Percentiles rank a stretch among this genome's conserved stretches.
phyloP scores from a whole-genome alignment of 2,329 filamentous ascomycete species.

The Ceratocystis destructans region DNA sequence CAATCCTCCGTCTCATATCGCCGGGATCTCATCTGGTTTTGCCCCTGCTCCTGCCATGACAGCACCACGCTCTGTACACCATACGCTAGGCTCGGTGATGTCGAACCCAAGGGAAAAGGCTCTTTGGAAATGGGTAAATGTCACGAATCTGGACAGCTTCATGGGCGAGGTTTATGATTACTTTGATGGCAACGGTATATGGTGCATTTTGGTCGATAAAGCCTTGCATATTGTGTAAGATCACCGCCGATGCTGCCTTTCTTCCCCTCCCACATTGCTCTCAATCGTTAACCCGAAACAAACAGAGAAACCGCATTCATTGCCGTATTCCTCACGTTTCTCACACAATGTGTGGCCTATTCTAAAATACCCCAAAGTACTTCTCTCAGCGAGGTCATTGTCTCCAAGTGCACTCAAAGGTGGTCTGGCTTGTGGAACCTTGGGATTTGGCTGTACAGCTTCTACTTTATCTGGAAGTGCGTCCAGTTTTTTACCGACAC shows the following conservation, averaged over 20 bases:
- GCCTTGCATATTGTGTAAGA: slow-evolving; percentile 58
- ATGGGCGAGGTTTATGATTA: slow-evolving; percentile 76
- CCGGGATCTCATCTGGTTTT: background rate
- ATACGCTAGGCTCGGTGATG: slow-evolving; percentile 2
- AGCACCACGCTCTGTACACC: background rate
- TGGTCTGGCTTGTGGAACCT: slow-evolving; percentile 69
- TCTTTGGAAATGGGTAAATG: slow-evolving; percentile 87
- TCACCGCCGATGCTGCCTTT: background rate
- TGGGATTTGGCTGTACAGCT: slow-evolving; percentile 68
- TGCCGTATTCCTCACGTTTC: slow-evolving; percentile 66
- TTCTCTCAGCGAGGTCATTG: slow-evolving; percentile 39
- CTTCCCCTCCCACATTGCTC: background rate
- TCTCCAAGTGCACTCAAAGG: slow-evolving; percentile 59
- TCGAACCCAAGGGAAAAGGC: slow-evolving; percentile 48
- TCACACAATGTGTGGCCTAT: slow-evolving; percentile 79
- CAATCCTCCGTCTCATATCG: background rate
- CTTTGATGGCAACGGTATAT: slow-evolving; percentile 68
- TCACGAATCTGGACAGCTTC: slow-evolving; percentile 78
- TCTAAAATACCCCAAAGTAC: slow-evolving; percentile 53
- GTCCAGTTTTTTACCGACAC: slow-evolving; percentile 63
- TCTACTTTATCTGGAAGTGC: slow-evolving; percentile 72
- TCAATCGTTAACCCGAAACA: background rate
- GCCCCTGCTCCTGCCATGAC: background rate
- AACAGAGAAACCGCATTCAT: slow-evolving; percentile 66
- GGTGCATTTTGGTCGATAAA: slow-evolving; percentile 66